Conservation (phyloP, 495 filamentous ascomycete species). For the Rhypophila decipiens region DNA sequence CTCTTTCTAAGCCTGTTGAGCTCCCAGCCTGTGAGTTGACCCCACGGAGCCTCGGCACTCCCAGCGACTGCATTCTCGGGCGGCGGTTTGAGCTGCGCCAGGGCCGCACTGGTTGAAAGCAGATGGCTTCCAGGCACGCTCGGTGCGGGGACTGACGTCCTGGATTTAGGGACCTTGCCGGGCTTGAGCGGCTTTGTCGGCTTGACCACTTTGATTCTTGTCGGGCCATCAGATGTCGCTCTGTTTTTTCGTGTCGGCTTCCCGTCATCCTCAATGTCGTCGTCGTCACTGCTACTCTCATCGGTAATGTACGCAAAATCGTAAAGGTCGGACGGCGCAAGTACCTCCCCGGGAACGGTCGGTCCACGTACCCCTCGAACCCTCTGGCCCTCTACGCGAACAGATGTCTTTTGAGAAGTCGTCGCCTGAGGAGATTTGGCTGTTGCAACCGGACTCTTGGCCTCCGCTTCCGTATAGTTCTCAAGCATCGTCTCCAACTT, state of each 20-base stretch:
- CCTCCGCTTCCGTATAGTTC: constrained; percentile 42
- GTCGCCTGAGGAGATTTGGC: constrained; percentile 50
- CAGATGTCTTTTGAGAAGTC: constrained; percentile 56
- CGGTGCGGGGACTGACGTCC: constrained; percentile 42
- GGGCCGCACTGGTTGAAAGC: constrained; percentile 76
- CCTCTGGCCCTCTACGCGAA: constrained; percentile 54
- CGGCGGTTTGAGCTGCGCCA: constrained; percentile 70
- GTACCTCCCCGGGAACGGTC: constrained; percentile 52
- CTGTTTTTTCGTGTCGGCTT: constrained; percentile 27
- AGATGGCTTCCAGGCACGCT: constrained; percentile 45
- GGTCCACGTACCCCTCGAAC: constrained; percentile 33
- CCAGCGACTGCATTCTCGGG: constrained; percentile 70
- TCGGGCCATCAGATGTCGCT: constrained; percentile 24
- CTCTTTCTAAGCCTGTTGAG: constrained; percentile 86
- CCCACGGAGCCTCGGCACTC: constrained; percentile 77
- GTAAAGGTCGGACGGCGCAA: constrained; percentile 51
- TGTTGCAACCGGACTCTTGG: constrained; percentile 43
- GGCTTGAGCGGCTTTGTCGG: constrained; percentile 27
- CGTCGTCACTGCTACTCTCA: constrained; percentile 35
- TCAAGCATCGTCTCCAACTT: constrained; percentile 73
- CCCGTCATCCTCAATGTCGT: constrained; percentile 25
- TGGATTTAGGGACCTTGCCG: constrained; percentile 27
- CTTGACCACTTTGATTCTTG: constrained; percentile 39
- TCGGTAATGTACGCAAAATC: constrained; percentile 44
- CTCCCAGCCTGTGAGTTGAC: constrained; percentile 83